Conservation (phyloP, 495 filamentous ascomycete genomes). For the Xylaria longipes region DNA sequence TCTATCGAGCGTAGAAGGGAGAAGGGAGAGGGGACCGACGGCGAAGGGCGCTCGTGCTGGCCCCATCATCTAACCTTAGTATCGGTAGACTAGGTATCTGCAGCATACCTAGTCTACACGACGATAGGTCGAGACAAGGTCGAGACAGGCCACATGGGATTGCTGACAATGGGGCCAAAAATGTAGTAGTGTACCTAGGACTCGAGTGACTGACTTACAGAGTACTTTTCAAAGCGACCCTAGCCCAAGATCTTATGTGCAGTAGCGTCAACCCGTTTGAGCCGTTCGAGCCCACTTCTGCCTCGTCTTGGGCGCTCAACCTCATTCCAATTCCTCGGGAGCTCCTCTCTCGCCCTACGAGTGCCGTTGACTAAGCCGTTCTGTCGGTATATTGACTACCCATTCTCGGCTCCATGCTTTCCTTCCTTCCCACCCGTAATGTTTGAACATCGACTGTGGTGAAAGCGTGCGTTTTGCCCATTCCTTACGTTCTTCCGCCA, state of each 20-base stretch:
- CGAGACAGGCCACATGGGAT: slow-evolving; percentile 4
- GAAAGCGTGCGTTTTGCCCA: slow-evolving; percentile 27
- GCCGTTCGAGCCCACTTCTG: slow-evolving; percentile 19
- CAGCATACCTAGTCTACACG: background rate
- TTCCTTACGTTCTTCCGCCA: slow-evolving; percentile 34
- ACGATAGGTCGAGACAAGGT: background rate
- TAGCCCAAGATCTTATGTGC: slow-evolving; percentile 26
- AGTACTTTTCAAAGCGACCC: slow-evolving; percentile 5
- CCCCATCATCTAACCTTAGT: background rate
- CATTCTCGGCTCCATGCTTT: slow-evolving; percentile 19
- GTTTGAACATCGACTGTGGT: slow-evolving; percentile 29
- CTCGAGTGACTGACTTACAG: background rate
- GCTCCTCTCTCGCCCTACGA: slow-evolving; percentile 12
- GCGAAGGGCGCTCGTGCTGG: background rate
- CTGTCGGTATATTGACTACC: slow-evolving; percentile 14
- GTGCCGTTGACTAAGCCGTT: slow-evolving; percentile 17
- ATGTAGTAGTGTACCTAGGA: slow-evolving; percentile 19
- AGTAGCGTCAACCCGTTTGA: slow-evolving; percentile 16
- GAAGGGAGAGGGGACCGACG: background rate
- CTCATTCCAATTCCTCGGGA: slow-evolving; percentile 16
- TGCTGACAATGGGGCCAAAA: slow-evolving; percentile 16
- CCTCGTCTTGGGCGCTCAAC: background rate
- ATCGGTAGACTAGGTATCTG: background rate
- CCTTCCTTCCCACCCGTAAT: slow-evolving; percentile 29
- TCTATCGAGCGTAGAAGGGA: too few species aligned